Evolutionary conservation across 169 alveolate species (phyloP).

Genomic region (Plasmodium blacklocki): DNA sequence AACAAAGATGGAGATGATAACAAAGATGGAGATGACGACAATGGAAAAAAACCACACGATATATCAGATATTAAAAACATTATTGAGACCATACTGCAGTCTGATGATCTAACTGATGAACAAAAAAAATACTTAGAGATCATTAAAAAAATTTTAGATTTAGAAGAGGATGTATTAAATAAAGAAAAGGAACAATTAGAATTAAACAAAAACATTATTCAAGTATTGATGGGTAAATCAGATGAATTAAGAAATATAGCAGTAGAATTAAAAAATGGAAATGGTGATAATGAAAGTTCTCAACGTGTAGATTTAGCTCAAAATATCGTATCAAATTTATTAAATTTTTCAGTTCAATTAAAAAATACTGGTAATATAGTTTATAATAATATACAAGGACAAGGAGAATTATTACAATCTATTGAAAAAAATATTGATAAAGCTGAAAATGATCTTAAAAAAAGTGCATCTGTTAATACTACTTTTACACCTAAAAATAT

Average conservation of each 20-base stretch:
- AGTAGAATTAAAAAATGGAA: slow-evolving; percentile 34
- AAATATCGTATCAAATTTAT: slow-evolving; percentile 57
- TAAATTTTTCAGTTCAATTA: slow-evolving; percentile 56
- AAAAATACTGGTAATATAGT: slow-evolving; percentile 76
- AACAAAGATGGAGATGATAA: not conserved
- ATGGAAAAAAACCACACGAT: not conserved
- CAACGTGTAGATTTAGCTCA: slow-evolving; percentile 72
- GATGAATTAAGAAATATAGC: slow-evolving; percentile 52
- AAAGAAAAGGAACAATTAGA: slow-evolving; percentile 53
- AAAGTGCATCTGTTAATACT: slow-evolving; percentile 27
- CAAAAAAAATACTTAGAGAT: slow-evolving; percentile 46
- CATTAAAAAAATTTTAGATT: slow-evolving; percentile 15
- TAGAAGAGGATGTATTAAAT: slow-evolving; percentile 42
- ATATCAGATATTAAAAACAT: not conserved
- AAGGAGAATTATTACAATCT: slow-evolving; percentile 47
- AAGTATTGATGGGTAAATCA: slow-evolving; percentile 42
- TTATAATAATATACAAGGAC: slow-evolving; percentile 72
- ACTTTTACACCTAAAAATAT: not conserved
- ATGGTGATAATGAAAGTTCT: slow-evolving; percentile 26
- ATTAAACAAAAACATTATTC: slow-evolving; percentile 28
- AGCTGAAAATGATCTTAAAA: slow-evolving; percentile 24
- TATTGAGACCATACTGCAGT: not conserved
- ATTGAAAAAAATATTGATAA: slow-evolving; percentile 24
- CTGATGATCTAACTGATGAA: slow-evolving; percentile 3
- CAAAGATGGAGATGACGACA: not conserved